Evolutionary conservation across 306 rosid genomes (phyloP).

Genomic region (Hippophae gyantsensis): DNA sequence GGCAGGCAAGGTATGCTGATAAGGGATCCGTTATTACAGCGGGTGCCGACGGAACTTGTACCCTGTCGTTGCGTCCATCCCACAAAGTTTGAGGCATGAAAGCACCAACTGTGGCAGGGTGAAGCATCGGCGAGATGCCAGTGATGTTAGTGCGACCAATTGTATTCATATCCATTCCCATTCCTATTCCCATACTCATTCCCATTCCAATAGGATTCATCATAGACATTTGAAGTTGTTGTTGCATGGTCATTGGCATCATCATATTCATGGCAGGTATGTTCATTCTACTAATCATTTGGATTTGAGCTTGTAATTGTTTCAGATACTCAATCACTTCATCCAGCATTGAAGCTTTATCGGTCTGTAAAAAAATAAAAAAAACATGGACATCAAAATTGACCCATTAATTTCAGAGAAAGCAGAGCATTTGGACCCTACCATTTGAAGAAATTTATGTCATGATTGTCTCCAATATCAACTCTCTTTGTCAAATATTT

Average conservation of each 20-base stretch:
- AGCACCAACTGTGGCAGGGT: conserved; percentile 31
- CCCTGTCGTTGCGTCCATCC: conserved; percentile 35
- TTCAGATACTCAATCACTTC: conserved; percentile 90
- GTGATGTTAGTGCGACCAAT: conserved; percentile 37
- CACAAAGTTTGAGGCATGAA: conserved; percentile 67
- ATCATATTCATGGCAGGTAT: conserved; percentile 57
- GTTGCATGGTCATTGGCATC: conserved; percentile 72
- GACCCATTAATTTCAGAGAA: not conserved
- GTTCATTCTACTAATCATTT: conserved; percentile 64
- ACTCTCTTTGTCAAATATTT: not conserved
- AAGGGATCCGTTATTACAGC: conserved; percentile 41
- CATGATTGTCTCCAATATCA: conserved; percentile 41
- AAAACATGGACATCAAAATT: not conserved
- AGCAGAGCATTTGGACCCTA: conserved; percentile 9
- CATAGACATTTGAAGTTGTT: conserved; percentile 79
- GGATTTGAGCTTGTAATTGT: conserved; percentile 83
- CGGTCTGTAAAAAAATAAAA: conserved; percentile 35
- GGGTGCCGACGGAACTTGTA: conserved; percentile 26
- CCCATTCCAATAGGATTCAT: conserved; percentile 63
- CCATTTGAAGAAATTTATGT: conserved; percentile 16
- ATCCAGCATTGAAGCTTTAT: conserved; percentile 94
- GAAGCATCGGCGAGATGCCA: conserved; percentile 50
- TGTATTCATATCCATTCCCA: conserved; percentile 55
- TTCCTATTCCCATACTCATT: conserved; percentile 46
- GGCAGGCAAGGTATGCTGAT: conserved; percentile 58